Base-by-base conservation (phyloP, 2,329 filamentous ascomycete genomes). In the Fusarium sp. region DNA sequence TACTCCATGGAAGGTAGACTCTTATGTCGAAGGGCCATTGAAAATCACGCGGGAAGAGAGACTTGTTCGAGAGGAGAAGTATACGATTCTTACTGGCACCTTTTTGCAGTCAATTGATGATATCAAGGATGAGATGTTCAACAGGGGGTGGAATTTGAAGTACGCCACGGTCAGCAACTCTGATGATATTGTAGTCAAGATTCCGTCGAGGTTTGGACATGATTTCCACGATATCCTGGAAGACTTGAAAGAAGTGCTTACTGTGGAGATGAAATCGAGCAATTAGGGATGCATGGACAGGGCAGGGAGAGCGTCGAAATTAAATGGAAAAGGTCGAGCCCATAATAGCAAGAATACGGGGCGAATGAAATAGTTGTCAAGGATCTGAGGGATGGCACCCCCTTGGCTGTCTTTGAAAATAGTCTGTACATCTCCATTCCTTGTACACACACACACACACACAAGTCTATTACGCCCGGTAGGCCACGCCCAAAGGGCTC, bases 351-450 rank as follows among this genome's bases (percentile, higher is more conserved):
- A 39, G 9, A n/a, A 5, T 39, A 39, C 37, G 4, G 37, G 37
- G 37, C 37, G 37, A 39, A 39, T 39, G 9, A 10, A 39, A 9
- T 39, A 10, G 18, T 99, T 22, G 65, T 98, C 79, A 97, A 95
- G 86, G 97, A 99, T 78, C 81, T 98, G 63, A 93, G 91, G 13
- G 93, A 97, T 37, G 91, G 98, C 65, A 95, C 98, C 76, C 80
- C 99, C 10, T 97, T 97, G 2, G 90, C 88, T 13, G 85, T 94
- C 64, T 93, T 99, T 75, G 94, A 97, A 86, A 94, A 92, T 75
- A 87, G 96, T 66, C 92, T 94, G 69, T 98, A 99, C 83, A n/a
- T n/a, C n/a, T n/a, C n/a, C n/a, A n/a, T n/a, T n/a, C n/a, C n/a
- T n/a, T n/a, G n/a, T n/a, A n/a, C n/a, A n/a, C n/a, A n/a, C n/a